phyloP scores from a whole-genome alignment of 2,329 filamentous ascomycete species.

The Thielaviopsis populi region DNA sequence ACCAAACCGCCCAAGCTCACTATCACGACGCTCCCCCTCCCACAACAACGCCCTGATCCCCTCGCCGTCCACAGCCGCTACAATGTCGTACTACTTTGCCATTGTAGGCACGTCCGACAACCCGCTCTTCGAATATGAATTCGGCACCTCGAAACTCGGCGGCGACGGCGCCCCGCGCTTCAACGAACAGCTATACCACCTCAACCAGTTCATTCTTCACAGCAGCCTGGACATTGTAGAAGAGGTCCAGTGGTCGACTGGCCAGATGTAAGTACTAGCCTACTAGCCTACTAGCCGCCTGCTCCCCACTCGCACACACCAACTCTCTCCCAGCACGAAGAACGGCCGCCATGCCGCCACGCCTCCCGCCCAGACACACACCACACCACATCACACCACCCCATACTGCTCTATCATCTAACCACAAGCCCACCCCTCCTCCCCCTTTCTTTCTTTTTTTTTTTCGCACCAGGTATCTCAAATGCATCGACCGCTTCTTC shows the following conservation, averaged over 20 bases:
- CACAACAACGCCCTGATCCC: not conserved
- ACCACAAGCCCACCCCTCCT: too few relatives aligned
- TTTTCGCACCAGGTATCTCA: constrained; percentile 58
- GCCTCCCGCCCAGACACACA: too few relatives aligned
- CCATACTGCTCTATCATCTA: constrained; percentile 54
- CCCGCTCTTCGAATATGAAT: constrained; percentile 91
- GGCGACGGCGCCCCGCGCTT: constrained; percentile 87
- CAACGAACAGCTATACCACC: constrained; percentile 71
- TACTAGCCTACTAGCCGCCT: too few relatives aligned
- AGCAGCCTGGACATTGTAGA: constrained; percentile 88
- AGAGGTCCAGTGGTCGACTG: constrained; percentile 84
- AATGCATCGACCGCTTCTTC: constrained; percentile 92
- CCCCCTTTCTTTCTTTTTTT: too few relatives aligned
- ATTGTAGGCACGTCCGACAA: constrained; percentile 93
- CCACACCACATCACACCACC: constrained; percentile 91
- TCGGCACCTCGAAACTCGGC: constrained; percentile 89
- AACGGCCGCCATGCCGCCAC: not conserved
- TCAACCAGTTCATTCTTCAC: constrained; percentile 97
- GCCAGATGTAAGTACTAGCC: constrained; percentile 57
- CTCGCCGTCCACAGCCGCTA: not conserved
- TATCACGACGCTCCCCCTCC: not conserved
- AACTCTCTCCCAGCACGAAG: not conserved
- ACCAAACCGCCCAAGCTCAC: not conserved
- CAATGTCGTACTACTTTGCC: constrained; percentile 97
- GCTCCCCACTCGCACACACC: constrained; percentile 15